Conservation (phyloP, 1,139 yeast genomes). For the Candida sanyaensis region DNA sequence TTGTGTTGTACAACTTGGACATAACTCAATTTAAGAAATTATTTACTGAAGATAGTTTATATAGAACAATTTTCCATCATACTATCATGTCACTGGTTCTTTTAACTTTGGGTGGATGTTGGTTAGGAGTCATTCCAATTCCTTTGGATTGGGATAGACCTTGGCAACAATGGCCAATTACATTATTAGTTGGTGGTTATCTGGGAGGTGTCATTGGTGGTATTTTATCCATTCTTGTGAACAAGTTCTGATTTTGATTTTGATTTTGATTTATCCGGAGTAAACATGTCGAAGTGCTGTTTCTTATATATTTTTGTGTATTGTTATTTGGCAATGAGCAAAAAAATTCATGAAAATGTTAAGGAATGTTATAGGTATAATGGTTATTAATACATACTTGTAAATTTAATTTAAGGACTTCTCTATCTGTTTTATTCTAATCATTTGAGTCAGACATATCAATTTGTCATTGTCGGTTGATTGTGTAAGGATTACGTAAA, state of each 20-base stretch:
- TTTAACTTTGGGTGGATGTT: slow-evolving; percentile 70
- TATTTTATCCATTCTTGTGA: slow-evolving; percentile 17
- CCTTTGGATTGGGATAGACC: slow-evolving; percentile 98
- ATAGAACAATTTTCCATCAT: slow-evolving; percentile 28
- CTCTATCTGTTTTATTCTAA: no score
- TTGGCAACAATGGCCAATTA: slow-evolving; percentile 98
- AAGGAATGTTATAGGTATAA: no score
- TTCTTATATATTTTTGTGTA: no score
- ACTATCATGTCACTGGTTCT: slow-evolving; percentile 43
- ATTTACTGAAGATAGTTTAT: slow-evolving; percentile 25
- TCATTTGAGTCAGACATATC: no score
- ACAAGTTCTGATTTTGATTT: neutral
- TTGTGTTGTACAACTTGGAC: slow-evolving; percentile 61
- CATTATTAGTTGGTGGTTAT: slow-evolving; percentile 80
- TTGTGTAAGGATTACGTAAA: no score
- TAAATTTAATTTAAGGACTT: no score
- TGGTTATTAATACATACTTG: no score
- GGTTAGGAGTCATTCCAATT: slow-evolving; percentile 93
- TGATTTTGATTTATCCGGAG: neutral
- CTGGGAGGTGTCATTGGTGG: slow-evolving; percentile 67
- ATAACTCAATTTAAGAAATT: slow-evolving; percentile 30
- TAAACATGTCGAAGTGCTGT: no score
- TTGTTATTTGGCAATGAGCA: no score
- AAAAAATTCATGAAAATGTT: no score
- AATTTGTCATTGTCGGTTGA: no score